Conservation (phyloP, 345 rosid genomes). For the Theobroma cacao region DNA sequence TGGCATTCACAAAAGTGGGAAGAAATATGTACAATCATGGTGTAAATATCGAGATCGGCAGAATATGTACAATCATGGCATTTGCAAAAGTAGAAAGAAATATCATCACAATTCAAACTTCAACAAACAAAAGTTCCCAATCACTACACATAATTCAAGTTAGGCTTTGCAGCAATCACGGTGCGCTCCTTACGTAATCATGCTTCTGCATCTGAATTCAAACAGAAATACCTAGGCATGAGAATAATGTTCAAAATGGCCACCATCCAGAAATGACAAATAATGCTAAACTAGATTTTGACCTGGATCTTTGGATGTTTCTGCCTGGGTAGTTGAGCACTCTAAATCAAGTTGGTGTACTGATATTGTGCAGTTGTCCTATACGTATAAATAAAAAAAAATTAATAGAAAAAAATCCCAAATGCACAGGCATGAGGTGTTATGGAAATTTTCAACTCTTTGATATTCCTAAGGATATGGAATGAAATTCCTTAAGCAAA, state of each 20-base stretch:
- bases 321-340: slow-evolving; percentile 11
- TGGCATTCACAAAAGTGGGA: neutral
- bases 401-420: no score
- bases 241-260: neutral
- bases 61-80: neutral
- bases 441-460: neutral
- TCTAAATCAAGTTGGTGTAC: slow-evolving; percentile 12
- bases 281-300: slow-evolving; percentile 5
- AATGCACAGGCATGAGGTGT: neutral
- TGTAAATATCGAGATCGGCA: neutral
- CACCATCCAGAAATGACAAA: neutral
- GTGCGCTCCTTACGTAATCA: neutral
- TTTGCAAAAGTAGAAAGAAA: neutral
- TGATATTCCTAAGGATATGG: neutral
- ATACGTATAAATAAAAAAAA: neutral
- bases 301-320: slow-evolving; percentile 3
- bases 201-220: neutral
- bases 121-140: neutral
- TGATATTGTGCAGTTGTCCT: neutral
- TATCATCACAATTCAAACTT: neutral
- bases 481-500: neutral
- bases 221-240: neutral
- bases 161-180: neutral
- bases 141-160: neutral
- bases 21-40: neutral